A percentile compares a stretch with the other conserved stretches of the same genome.
Evolutionary conservation across 768 basidiomycete genomes (phyloP).

Genomic region (Trichaptum fuscoviolaceum): DNA sequence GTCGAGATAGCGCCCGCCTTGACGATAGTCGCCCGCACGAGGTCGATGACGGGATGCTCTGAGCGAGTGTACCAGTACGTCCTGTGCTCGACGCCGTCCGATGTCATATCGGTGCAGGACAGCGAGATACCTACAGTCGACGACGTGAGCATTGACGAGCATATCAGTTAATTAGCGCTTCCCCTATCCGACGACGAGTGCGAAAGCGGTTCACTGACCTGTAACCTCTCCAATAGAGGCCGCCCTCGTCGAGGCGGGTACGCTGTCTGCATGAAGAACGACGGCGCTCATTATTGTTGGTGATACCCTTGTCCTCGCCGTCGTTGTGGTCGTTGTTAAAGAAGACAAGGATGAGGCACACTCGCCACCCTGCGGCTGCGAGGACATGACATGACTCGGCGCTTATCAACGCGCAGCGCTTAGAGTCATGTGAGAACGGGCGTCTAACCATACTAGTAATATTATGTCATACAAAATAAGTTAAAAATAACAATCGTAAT

Average conservation of each 20-base stretch:
- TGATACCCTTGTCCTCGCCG: not conserved
- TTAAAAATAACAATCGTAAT: not conserved
- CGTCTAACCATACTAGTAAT: not conserved
- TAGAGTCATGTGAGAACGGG: not conserved
- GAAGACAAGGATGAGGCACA: not conserved
- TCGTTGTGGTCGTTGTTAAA: not conserved
- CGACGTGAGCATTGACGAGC: not conserved
- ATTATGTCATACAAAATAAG: not conserved
- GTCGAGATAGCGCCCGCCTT: not conserved
- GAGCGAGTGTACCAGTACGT: not conserved
- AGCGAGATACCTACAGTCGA: not conserved
- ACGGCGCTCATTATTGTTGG: not conserved
- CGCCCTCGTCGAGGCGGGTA: not conserved
- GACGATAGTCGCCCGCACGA: not conserved
- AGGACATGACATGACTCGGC: constrained; percentile 1
- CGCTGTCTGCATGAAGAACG: too few species aligned
- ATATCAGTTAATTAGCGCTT: not conserved
- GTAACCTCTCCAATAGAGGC: not conserved
- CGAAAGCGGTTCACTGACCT: not conserved
- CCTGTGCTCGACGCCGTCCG: not conserved
- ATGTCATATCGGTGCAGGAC: not conserved
- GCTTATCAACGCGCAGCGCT: not conserved
- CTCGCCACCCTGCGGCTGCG: not conserved
- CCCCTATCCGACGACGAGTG: not conserved
- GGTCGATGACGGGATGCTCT: not conserved